Base-by-base conservation (phyloP, 108 stramenopile species). In the Fragilariopsis cylindrus region DNA sequence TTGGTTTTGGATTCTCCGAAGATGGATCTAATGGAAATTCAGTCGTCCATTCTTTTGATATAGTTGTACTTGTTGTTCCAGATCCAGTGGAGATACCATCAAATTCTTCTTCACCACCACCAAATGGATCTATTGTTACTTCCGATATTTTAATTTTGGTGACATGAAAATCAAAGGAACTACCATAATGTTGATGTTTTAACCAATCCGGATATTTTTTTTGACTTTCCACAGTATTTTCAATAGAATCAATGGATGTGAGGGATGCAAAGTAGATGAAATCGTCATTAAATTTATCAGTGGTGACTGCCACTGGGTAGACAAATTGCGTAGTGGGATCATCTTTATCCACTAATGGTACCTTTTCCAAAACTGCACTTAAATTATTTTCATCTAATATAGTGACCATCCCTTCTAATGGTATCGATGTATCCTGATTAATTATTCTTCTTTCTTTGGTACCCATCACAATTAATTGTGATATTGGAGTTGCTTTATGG, bases 101-200 rank as follows among this genome's bases (percentile, higher is more conserved):
- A 19, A 15, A 47, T 11, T 47, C 45, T 15, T 47, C 44, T n/a
- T 43, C 43, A 11, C 62, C 43, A 11, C 62, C 43, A 7, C 63
- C 63, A 1, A 30, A 30, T 30, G 30, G 30, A 30, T 30, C 30
- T 30, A 30, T 30, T 8, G 7, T 41, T 7, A 30, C 48, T 21
- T 68, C 48, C 3, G 67, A n/a, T 9, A 65, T 46, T 16, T 46
- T 12, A 0, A 68, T 45, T 45, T 69, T 72, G 58, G 53, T 21
- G 19, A 78, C 66, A n/a, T 65, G 65, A 71, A 78, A 73, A 16
- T 78, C 70, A 55, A 57, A 60, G n/a, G 69, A 72, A 3, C 52
- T 40, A 50, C 77, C 77, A 57, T 78, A 73, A 43, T 78, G 60
- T 11, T 67, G 42, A 21, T 45, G 42, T 41, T 44, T 58, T 46